Conservation (phyloP, 2,329 filamentous ascomycete species). For the Chrysoporthe deuterocubensis region DNA sequence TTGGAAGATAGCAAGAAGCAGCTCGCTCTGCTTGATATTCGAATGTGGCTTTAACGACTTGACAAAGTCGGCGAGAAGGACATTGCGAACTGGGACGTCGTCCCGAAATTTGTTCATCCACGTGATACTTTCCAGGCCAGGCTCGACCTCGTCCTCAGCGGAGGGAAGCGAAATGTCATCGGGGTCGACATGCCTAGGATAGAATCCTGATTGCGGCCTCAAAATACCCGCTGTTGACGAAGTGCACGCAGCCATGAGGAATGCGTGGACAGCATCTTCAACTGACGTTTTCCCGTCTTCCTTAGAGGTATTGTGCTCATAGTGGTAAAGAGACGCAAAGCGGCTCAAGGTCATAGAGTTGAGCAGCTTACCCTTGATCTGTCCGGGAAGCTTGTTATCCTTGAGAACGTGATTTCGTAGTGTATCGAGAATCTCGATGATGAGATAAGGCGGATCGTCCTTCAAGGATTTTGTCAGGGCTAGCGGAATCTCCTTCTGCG, state of each 20-base stretch:
- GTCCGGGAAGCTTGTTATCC: conserved; percentile 73
- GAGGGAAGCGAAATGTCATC: conserved; percentile 50
- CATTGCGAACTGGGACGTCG: conserved; percentile 77
- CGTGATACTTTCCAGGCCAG: conserved; percentile 70
- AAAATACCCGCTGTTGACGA: conserved; percentile 73
- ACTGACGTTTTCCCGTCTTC: conserved; percentile 55
- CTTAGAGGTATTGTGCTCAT: conserved; percentile 51
- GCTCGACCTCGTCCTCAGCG: conserved; percentile 53
- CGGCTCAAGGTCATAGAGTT: conserved; percentile 74
- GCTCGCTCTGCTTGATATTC: conserved; percentile 77
- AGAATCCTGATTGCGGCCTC: conserved; percentile 79
- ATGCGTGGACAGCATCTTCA: conserved; percentile 71
- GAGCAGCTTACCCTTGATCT: conserved; percentile 75
- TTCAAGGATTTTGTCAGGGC: conserved; percentile 77
- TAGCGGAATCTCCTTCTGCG: conserved; percentile 71
- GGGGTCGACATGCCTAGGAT: conserved; percentile 71
- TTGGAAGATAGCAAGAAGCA: conserved; percentile 79
- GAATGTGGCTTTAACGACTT: conserved; percentile 83
- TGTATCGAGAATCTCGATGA: conserved; percentile 74
- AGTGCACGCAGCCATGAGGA: conserved; percentile 77
- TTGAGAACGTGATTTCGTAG: conserved; percentile 73
- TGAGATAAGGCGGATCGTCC: conserved; percentile 75
- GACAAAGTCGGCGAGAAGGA: conserved; percentile 76
- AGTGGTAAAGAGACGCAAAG: conserved; percentile 72
- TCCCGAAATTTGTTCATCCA: conserved; percentile 71